Percentiles rank a stretch among this genome's conserved stretches.
phyloP scores from a whole-genome alignment of 768 basidiomycete genomes.

The Baorangia bicolor region DNA sequence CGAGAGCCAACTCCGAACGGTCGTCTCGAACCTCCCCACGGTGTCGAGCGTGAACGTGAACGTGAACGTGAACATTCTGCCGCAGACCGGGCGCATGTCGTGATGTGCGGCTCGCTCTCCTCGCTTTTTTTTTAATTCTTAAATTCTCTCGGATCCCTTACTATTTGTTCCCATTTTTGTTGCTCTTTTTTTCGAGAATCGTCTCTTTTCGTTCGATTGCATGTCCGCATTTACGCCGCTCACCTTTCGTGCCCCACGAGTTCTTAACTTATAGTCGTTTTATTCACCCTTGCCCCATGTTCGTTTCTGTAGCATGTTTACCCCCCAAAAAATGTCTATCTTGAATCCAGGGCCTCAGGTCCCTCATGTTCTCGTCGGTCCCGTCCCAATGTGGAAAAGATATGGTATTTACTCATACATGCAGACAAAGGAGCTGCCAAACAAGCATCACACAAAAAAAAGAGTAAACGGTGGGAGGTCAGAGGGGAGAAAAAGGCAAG shows the following conservation, averaged over 20 bases:
- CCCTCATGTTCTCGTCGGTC: not conserved
- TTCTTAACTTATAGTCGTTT: conserved; percentile 7
- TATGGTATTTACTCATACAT: conserved; percentile 3
- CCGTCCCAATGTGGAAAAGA: not conserved
- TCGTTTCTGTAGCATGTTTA: not conserved
- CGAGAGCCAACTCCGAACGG: conserved; percentile 14
- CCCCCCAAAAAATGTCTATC: not conserved
- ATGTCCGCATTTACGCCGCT: not conserved
- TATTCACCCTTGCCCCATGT: not conserved
- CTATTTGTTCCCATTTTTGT: not conserved
- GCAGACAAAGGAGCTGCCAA: not conserved
- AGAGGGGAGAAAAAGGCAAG: not conserved
- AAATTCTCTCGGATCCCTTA: not conserved
- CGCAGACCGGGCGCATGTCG: not conserved
- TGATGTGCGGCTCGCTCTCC: not conserved
- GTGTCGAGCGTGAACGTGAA: not conserved
- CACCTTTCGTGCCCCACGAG: too few relatives aligned
- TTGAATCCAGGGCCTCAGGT: not conserved
- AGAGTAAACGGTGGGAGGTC: not conserved
- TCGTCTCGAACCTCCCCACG: not conserved
- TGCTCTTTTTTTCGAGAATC: not conserved
- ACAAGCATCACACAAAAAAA: not conserved
- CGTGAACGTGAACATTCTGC: not conserved
- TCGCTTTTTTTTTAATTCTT: not conserved
- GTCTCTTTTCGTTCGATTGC: not conserved